phyloP scores from a whole-genome alignment of 1,284 basidiomycete species.

The Trichosporon asahii region DNA sequence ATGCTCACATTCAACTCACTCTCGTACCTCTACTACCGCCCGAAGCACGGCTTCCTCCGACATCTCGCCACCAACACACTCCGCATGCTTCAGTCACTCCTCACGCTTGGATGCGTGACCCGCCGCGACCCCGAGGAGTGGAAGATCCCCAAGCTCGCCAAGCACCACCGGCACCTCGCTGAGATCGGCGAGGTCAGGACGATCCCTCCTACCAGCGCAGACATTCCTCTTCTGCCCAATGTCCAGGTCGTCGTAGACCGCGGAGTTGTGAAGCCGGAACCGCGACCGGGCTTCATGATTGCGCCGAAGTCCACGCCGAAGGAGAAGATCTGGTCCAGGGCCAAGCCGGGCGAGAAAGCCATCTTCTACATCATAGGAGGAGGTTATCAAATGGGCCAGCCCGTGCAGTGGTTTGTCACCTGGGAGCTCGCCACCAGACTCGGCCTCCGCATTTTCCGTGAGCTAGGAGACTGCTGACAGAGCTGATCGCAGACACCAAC shows the following conservation, averaged over 20 bases:
- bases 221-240: background rate
- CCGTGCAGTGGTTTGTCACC: slow-evolving; percentile 11
- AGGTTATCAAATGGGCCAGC: slow-evolving; percentile 19
- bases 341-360: slow-evolving; percentile 14
- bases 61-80: slow-evolving; percentile 11
- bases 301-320: slow-evolving; percentile 16
- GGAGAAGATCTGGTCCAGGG: slow-evolving; percentile 15
- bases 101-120: slow-evolving; percentile 7
- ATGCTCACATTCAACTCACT: slow-evolving; percentile 6
- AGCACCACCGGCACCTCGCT: background rate
- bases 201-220: slow-evolving; percentile 10
- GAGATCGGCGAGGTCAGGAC: slow-evolving; percentile 14
- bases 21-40: slow-evolving; percentile 13
- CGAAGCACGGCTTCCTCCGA: slow-evolving; percentile 10
- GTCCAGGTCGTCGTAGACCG: slow-evolving; percentile 1
- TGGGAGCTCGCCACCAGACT: slow-evolving; percentile 10
- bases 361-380: slow-evolving; percentile 23
- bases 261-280: slow-evolving; percentile 10
- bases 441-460: slow-evolving; percentile 4
- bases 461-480: background rate
- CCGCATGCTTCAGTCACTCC: background rate
- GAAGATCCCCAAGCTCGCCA: slow-evolving; percentile 10
- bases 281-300: slow-evolving; percentile 14
- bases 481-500: slow-evolving; percentile 13
- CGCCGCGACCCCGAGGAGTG: slow-evolving; percentile 9